Evolutionary conservation across 1,139 yeast genomes (phyloP).

Genomic region (Saccharomyces hybrid): DNA sequence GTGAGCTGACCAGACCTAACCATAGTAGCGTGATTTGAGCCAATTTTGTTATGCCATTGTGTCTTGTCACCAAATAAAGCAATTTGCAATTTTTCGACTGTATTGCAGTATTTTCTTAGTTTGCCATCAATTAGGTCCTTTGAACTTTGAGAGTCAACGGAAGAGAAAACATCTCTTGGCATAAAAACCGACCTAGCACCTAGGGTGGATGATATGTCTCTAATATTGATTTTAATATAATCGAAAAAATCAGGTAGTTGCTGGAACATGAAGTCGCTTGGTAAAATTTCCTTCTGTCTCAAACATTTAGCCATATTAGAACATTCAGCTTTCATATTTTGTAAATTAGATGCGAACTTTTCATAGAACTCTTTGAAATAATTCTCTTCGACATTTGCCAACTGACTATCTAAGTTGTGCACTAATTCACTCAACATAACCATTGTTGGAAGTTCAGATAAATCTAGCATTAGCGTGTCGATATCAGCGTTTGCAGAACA

Average conservation of each 20-base stretch:
- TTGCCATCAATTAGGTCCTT: slow-evolving; percentile 39
- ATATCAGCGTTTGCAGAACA: slow-evolving; percentile 14
- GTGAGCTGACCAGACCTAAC: slow-evolving; percentile 13
- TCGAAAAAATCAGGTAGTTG: slow-evolving; percentile 45
- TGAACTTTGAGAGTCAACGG: slow-evolving; percentile 33
- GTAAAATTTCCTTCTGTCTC: slow-evolving; percentile 24
- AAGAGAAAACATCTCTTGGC: slow-evolving; percentile 37
- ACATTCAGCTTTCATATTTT: slow-evolving; percentile 41
- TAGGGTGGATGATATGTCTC: slow-evolving; percentile 34
- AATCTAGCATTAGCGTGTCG: slow-evolving; percentile 22
- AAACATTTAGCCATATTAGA: slow-evolving; percentile 35
- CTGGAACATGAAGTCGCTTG: slow-evolving; percentile 32
- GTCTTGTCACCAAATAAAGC: slow-evolving; percentile 22
- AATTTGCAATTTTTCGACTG: slow-evolving; percentile 22
- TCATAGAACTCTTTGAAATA: slow-evolving; percentile 35
- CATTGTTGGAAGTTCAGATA: slow-evolving; percentile 31
- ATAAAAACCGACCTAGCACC: slow-evolving; percentile 60
- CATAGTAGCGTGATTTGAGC: slow-evolving; percentile 17
- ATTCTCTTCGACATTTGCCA: slow-evolving; percentile 23
- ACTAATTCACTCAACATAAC: slow-evolving; percentile 32
- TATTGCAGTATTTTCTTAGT: slow-evolving; percentile 35
- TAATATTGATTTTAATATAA: slow-evolving; percentile 33
- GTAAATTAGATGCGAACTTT: slow-evolving; percentile 40
- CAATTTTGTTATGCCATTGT: slow-evolving; percentile 22
- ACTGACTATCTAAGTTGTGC: slow-evolving; percentile 22